A percentile compares a stretch with the other conserved stretches of the same genome.
Evolutionary conservation across 2,329 filamentous ascomycete genomes (phyloP).

Genomic region (Leptographium wingfieldii): DNA sequence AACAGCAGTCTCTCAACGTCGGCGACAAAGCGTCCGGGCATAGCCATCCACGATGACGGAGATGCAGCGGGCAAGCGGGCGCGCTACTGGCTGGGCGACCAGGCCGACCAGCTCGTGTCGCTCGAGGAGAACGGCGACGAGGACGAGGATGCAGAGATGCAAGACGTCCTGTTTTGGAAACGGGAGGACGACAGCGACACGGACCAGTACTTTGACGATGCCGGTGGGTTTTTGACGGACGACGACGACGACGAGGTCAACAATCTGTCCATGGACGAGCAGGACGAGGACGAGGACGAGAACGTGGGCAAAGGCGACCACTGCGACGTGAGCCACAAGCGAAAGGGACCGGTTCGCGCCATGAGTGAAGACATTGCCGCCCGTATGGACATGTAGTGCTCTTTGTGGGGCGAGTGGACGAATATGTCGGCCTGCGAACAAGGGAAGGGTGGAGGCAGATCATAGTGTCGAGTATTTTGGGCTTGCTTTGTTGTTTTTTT

Average conservation of each 20-base stretch:
- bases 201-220: slow-evolving; percentile 31
- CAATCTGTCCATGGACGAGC: slow-evolving; percentile 26
- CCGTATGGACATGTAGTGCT: slow-evolving; percentile 47
- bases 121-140: slow-evolving; percentile 34
- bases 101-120: slow-evolving; percentile 32
- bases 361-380: slow-evolving; percentile 52
- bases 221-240: slow-evolving; percentile 36
- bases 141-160: slow-evolving; percentile 32
- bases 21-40: slow-evolving; percentile 16
- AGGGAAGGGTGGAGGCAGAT: neutral
- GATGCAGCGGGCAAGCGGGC: slow-evolving; percentile 64
- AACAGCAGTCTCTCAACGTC: slow-evolving; percentile 3
- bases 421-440: no score
- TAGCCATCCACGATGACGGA: slow-evolving; percentile 15
- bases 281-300: slow-evolving; percentile 21
- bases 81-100: slow-evolving; percentile 75
- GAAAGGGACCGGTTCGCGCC: slow-evolving; percentile 34
- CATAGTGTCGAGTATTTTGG: no score
- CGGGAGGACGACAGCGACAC: slow-evolving; percentile 46
- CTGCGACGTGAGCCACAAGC: slow-evolving; percentile 25
- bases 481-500: neutral
- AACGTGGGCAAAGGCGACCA: slow-evolving; percentile 25
- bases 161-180: slow-evolving; percentile 43
- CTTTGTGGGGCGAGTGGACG: neutral
- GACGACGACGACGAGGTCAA: slow-evolving; percentile 25